A percentile compares a stretch with the other conserved stretches of the same genome.
Evolutionary conservation across 805 yeast species (phyloP).

Genomic region (Metschnikowia borealis): DNA sequence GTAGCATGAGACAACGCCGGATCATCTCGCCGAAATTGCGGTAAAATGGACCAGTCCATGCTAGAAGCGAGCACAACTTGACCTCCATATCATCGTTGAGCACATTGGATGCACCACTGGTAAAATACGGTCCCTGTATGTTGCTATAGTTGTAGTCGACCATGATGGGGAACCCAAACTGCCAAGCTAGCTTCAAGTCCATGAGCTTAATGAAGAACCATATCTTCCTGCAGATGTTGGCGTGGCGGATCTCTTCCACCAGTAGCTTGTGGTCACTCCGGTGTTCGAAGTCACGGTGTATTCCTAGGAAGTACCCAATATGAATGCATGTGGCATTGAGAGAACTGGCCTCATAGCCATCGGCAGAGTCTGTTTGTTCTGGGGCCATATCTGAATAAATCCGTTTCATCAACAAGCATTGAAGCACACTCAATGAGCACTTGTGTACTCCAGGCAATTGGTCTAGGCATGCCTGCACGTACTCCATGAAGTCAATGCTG

Average conservation of each 20-base stretch:
- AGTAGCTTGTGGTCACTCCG: neutral
- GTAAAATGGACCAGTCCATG: slow-evolving; percentile 18
- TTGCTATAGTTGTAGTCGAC: slow-evolving; percentile 27
- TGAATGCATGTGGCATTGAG: slow-evolving; percentile 28
- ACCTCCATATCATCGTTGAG: slow-evolving; percentile 35
- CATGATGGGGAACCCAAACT: slow-evolving; percentile 36
- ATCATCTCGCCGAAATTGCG: slow-evolving; percentile 29
- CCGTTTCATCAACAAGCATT: slow-evolving; percentile 14
- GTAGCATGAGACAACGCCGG: slow-evolving; percentile 37
- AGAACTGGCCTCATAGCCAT: slow-evolving; percentile 15
- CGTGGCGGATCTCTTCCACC: neutral
- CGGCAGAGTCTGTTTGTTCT: slow-evolving; percentile 17
- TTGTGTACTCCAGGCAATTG: slow-evolving; percentile 25
- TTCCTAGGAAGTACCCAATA: slow-evolving; percentile 20
- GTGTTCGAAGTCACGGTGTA: slow-evolving; percentile 19
- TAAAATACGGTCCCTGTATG: slow-evolving; percentile 26
- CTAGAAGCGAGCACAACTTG: slow-evolving; percentile 19
- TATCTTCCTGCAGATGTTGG: slow-evolving; percentile 11
- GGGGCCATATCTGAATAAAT: slow-evolving; percentile 14
- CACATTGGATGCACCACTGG: slow-evolving; percentile 35
- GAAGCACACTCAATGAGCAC: slow-evolving; percentile 14
- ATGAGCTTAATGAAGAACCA: slow-evolving; percentile 22
- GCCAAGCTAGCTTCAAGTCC: slow-evolving; percentile 35
- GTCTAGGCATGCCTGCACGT: slow-evolving; percentile 34
- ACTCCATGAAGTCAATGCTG: slow-evolving; percentile 25